Percentiles rank a stretch among this genome's conserved stretches.
Conservation (phyloP, 176 grass and related monocot species). For the Bonia amplexicaulis region DNA sequence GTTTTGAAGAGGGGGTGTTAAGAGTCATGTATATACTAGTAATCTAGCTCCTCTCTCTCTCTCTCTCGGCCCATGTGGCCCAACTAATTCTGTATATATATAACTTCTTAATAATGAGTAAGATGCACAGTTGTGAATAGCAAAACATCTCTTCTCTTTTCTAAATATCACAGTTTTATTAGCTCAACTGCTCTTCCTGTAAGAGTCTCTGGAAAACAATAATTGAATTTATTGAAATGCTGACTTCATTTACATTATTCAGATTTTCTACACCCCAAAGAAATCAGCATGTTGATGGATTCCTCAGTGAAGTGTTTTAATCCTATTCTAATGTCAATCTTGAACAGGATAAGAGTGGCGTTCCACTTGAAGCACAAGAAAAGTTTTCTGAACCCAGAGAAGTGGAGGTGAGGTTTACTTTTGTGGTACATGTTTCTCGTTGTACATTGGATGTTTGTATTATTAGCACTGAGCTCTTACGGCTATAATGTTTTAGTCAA, state of each 20-base stretch:
- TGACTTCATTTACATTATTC: not conserved
- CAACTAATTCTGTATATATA: no score
- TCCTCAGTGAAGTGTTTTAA: constrained; percentile 12
- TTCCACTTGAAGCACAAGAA: constrained; percentile 71
- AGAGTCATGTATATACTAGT: no score
- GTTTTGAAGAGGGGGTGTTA: no score
- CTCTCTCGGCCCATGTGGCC: no score
- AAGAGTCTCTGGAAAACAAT: not conserved
- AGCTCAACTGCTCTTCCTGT: not conserved
- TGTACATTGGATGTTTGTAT: not conserved
- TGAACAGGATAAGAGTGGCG: constrained; percentile 84
- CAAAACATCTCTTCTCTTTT: no score
- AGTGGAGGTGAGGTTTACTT: constrained; percentile 62
- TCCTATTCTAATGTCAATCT: constrained; percentile 14
- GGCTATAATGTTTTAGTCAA: constrained; percentile 11
- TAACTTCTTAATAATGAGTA: no score
- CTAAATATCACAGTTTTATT: not conserved
- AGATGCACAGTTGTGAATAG: no score
- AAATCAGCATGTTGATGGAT: not conserved
- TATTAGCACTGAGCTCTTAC: constrained; percentile 10
- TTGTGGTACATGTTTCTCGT: not conserved
- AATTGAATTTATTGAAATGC: not conserved
- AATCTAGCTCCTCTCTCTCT: no score
- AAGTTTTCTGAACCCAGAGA: constrained; percentile 80
- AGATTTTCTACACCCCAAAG: not conserved